A percentile compares a stretch with the other conserved stretches of the same genome.
phyloP scores from a whole-genome alignment of 306 rosid species.

The Begonia masoniana region DNA sequence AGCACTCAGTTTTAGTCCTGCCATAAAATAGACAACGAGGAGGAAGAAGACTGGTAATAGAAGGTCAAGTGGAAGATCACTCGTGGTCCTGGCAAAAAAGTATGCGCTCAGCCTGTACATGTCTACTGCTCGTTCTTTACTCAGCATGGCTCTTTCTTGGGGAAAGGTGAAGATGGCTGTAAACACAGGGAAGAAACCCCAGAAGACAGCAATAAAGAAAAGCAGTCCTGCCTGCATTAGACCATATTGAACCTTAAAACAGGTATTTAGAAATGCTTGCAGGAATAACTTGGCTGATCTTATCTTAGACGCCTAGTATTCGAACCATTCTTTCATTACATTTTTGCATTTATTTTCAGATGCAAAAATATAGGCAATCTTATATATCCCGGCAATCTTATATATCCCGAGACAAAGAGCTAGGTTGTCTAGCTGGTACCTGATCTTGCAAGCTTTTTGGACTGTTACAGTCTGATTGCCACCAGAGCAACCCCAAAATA shows the following conservation, averaged over 20 bases:
- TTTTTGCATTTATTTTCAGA: too few species aligned
- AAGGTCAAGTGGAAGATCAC: slow-evolving; percentile 91
- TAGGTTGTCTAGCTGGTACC: slow-evolving; percentile 22
- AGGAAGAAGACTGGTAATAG: slow-evolving; percentile 71
- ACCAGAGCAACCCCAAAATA: slow-evolving; percentile 92
- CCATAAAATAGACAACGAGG: slow-evolving; percentile 85
- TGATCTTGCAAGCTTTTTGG: slow-evolving; percentile 74
- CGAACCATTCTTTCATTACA: too few species aligned
- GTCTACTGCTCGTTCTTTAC: slow-evolving; percentile 84
- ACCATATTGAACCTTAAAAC: neutral
- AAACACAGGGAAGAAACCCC: slow-evolving; percentile 98
- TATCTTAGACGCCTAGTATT: neutral
- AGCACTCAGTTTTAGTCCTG: slow-evolving; percentile 52
- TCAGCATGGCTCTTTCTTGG: slow-evolving; percentile 94
- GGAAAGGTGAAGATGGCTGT: slow-evolving; percentile 94
- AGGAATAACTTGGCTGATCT: too few species aligned
- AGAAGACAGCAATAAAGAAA: slow-evolving; percentile 89
- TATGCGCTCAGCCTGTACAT: slow-evolving; percentile 96
- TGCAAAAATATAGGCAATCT: too few species aligned
- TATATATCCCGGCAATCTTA: too few species aligned
- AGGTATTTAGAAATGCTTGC: too few species aligned
- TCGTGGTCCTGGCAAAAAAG: slow-evolving; percentile 83
- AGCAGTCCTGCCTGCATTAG: slow-evolving; percentile 77
- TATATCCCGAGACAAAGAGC: too few species aligned
- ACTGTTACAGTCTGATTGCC: slow-evolving; percentile 61